Percentiles rank a stretch among this genome's conserved stretches.
These are phyloP conservation scores for Yamadazyma sp. DNA, from an alignment of 805 yeast genomes.

Conservation along the genomic window DNA sequence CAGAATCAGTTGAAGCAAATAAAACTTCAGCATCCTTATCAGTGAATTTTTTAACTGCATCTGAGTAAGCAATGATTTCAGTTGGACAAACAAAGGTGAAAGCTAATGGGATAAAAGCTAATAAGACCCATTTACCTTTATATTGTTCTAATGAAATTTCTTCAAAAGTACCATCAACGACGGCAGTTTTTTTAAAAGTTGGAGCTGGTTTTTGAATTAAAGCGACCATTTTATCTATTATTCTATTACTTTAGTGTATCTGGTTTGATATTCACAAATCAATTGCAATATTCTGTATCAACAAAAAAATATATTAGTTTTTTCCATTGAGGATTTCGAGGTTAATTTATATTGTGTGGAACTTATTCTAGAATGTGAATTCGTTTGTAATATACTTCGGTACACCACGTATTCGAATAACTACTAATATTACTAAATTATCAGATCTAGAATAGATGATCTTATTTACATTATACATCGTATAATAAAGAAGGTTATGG, in stretches of 20 bases:
- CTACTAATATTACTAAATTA: no score
- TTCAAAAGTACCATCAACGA: slow-evolving; percentile 93
- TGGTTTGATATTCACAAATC: background rate
- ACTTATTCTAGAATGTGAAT: slow-evolving; percentile 9
- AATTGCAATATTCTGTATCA: background rate
- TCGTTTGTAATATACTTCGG: slow-evolving; percentile 11
- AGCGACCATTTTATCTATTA: slow-evolving; percentile 65
- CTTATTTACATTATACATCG: no score
- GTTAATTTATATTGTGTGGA: slow-evolving; percentile 7
- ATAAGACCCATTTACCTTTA: slow-evolving; percentile 96
- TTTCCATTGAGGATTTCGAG: slow-evolving; percentile 4
- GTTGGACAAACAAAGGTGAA: slow-evolving; percentile 99
- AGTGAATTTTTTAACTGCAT: slow-evolving; percentile 85
- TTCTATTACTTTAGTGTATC: slow-evolving; percentile 1
- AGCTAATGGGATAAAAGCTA: slow-evolving; percentile 97
- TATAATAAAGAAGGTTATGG: no score
- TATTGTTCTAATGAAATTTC: slow-evolving; percentile 91
- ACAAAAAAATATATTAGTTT: no score
- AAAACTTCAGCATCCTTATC: slow-evolving; percentile 85
- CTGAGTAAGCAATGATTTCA: slow-evolving; percentile 97
- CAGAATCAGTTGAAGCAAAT: slow-evolving; percentile 98
- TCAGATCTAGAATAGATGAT: no score
- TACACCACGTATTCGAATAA: no score
- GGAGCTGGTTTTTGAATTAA: slow-evolving; percentile 96
- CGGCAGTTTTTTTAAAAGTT: slow-evolving; percentile 93